Evolutionary conservation across 768 basidiomycete genomes (phyloP), one percentile per base, ranked within the genome.

Genomic region (Galerina marginata): DNA sequence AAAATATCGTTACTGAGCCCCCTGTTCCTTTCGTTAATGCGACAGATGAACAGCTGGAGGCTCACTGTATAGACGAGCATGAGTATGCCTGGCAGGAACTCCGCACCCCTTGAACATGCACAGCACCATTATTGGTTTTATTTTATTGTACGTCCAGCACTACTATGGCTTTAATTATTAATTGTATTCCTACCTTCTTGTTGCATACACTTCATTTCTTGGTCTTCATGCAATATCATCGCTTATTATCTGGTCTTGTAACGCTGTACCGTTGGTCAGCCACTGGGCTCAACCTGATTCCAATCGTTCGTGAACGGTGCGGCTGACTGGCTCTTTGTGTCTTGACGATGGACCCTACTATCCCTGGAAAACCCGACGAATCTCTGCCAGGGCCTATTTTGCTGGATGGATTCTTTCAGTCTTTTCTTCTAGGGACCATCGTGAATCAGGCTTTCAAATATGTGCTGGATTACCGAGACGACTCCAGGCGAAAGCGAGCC

Each of bases 61-160:
- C 67, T 43, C 87, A 88, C 64, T 84, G 81, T 67, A 69, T 73
- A 62, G 71, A 66, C 12, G 79, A 82, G 61, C 87, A 88, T 52
- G 77, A 77, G 4, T 62, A 72, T 3, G 81, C 78, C 15, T 88
- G 86, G 85, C 70, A 79, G n/a, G 68, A 70, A 26, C 62, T 83
- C 38, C 79, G 78, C 20, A 53, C 52, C 11, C 56, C 56, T 49
- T 37, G 9, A 20, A 12, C 26, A 25, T 40, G 10, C 12, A 15
- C 42, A 49, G 23, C 16, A 7, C 39, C 3, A 2, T 12, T 55
- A 14, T 10, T 39, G 37, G 6, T 12, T 36, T 44, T 43, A 43
- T 40, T 23, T 37, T 54, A 25, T 33, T 14, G 43, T 39, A 43
- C 40, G 36, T 37, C 29, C 15, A 15, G 29, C 26, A 33, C 15